Evolutionary conservation across 140 eudicot genomes (phyloP).

Genomic region (Stevia rebaudiana): DNA sequence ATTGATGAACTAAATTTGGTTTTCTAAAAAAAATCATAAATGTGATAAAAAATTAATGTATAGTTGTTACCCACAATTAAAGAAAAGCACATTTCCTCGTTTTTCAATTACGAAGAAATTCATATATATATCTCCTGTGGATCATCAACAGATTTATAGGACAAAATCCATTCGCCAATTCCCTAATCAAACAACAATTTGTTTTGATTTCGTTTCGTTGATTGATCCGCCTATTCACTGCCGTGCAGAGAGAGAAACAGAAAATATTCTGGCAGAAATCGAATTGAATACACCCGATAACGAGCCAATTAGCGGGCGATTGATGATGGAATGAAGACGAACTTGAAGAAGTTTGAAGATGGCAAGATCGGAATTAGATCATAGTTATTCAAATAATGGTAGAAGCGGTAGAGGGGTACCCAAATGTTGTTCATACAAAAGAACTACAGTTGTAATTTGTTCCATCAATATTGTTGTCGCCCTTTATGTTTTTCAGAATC

Average conservation of each 20-base stretch:
- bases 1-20: no score
- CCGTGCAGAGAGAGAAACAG: background rate
- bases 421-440: conserved; percentile 73
- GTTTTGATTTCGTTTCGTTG: background rate
- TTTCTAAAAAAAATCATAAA: no score
- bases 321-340: conserved; percentile 53
- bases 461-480: conserved; percentile 71
- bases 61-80: background rate
- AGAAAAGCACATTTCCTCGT: background rate
- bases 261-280: background rate
- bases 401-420: conserved; percentile 48
- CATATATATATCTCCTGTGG: conserved; percentile 1
- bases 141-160: conserved; percentile 13
- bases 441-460: conserved; percentile 71
- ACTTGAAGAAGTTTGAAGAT: conserved; percentile 40
- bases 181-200: conserved; percentile 10
- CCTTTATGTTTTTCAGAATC: conserved; percentile 67
- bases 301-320: conserved; percentile 6
- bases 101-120: background rate
- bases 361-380: conserved; percentile 63
- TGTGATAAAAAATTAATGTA: background rate
- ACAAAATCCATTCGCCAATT: conserved; percentile 20
- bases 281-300: background rate
- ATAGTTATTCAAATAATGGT: conserved; percentile 36
- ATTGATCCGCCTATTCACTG: conserved; percentile 32